These are phyloP conservation scores for Boletus rubescentipes DNA, from an alignment of 768 basidiomycete genomes.

Conservation along the genomic window DNA sequence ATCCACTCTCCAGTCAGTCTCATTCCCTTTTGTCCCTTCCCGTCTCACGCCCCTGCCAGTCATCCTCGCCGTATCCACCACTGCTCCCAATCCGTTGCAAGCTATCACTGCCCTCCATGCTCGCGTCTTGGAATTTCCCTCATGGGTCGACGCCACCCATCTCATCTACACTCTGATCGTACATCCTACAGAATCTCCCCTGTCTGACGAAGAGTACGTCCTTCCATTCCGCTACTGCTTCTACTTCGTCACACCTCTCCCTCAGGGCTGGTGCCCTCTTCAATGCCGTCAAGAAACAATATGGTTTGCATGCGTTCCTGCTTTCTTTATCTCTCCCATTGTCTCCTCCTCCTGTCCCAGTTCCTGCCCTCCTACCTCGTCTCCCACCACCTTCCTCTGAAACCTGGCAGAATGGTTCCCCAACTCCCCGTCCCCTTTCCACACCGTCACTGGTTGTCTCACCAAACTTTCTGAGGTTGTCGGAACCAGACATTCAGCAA, in stretches of 20 bases:
- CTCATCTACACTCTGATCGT: constrained; percentile 76
- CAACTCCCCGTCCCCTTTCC: background rate
- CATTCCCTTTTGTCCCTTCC: constrained; percentile 6
- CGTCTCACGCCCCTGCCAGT: constrained; percentile 44
- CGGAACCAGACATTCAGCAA: constrained; percentile 71
- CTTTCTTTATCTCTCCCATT: constrained; percentile 61
- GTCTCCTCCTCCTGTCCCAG: constrained; percentile 62
- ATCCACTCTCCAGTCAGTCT: constrained; percentile 73
- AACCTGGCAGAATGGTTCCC: constrained; percentile 20
- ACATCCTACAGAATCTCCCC: constrained; percentile 64
- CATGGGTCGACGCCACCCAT: constrained; percentile 76
- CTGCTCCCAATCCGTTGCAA: constrained; percentile 78
- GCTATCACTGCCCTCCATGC: constrained; percentile 75
- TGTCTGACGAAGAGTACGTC: constrained; percentile 80
- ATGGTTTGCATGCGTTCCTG: constrained; percentile 73
- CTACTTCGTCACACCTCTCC: constrained; percentile 7
- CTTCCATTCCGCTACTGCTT: constrained; percentile 2
- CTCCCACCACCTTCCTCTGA: constrained; percentile 50
- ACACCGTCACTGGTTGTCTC: background rate
- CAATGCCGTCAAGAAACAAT: constrained; percentile 88
- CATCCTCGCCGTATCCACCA: constrained; percentile 78
- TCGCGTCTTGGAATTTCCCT: constrained; percentile 62
- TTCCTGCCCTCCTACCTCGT: constrained; percentile 64
- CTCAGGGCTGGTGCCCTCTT: constrained; percentile 71
- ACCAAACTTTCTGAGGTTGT: constrained; percentile 47